Evolutionary conservation across 176 grass and related monocot genomes (phyloP).

Genomic region (Echinochloa phyllopogon): DNA sequence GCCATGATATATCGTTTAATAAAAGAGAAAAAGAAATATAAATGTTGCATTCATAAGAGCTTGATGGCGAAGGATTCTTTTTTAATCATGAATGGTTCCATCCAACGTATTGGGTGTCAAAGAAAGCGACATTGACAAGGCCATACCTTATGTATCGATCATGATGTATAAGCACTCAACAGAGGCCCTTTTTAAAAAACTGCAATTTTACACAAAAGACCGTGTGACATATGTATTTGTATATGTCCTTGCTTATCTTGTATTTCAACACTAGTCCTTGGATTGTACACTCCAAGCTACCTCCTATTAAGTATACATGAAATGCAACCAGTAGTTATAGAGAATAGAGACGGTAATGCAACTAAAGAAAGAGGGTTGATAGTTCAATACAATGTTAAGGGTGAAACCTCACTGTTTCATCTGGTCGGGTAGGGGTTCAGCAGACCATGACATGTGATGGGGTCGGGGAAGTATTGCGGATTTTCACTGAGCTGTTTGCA

Average conservation of each 20-base stretch:
- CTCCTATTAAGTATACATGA: not conserved
- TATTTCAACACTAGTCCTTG: constrained; percentile 20
- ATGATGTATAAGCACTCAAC: constrained; percentile 18
- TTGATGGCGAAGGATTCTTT: constrained; percentile 40
- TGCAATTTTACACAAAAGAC: not conserved
- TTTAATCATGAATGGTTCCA: constrained; percentile 28
- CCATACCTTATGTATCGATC: not conserved
- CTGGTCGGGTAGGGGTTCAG: not conserved
- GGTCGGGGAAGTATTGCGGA: not conserved
- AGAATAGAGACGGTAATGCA: not conserved
- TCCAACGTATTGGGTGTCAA: constrained; percentile 30
- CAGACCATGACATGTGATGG: not conserved
- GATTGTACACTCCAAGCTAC: not conserved
- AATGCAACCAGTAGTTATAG: too few species aligned
- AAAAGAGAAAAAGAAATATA: not conserved
- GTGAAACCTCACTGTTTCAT: not conserved
- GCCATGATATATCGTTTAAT: not conserved
- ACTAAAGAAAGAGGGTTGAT: too few species aligned
- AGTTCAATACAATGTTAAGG: not conserved
- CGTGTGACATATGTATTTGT: not conserved
- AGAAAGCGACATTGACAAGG: constrained; percentile 28
- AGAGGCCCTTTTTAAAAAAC: not conserved
- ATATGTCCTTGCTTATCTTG: not conserved
- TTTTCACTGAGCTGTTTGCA: not conserved
- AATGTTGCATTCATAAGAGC: constrained; percentile 10